Evolutionary conservation across 768 basidiomycete species (phyloP), one percentile per base, ranked within the genome.

Genomic region (Russula emetica): DNA sequence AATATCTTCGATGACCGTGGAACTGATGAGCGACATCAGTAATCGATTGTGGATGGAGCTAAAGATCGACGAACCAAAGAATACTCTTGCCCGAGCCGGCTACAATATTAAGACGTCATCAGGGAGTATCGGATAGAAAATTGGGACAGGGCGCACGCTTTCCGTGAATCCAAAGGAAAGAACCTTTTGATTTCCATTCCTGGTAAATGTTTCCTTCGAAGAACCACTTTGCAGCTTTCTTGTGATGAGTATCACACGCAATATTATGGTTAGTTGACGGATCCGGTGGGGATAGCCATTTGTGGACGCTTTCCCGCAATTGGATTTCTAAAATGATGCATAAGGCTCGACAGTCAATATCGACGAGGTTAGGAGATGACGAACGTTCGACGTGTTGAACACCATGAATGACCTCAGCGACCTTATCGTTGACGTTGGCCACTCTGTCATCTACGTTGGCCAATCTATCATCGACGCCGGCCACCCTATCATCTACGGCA

Each of bases 191-290:
- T 26, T 50, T 50, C 49, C 49, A 54, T 22, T 54, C n/a, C 2
- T 10, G 11, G 6, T 30, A 42, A 3, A 44, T n/a, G 14, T 5
- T 42, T 3, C 40, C 26, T 26, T 56, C 18, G 28, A 28, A 30
- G 55, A 56, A 56, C 55, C 55, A 44, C 4, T 4, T 7, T 11
- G 38, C 55, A 2, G 40, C n/a, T 30, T 18, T 10, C 18, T 28
- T 26, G 40, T n/a, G 40, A 24, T 34, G 52, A 32, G 34, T 22
- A 22, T 6, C 30, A 30, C 52, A 36, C n/a, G 32, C 52, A 7
- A 36, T 54, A 34, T 54, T 54, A 11, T 54, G 34, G n/a, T 54
- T 54, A 13, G 22, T 54, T 2, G 53, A 54, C 18, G 55, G 55
- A 44, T 56, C 55, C 24, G 55, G 28, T 1, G 55, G 40, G 26